Base-by-base conservation (phyloP, 2,329 filamentous ascomycete species). In the Aureobasidium sp. region DNA sequence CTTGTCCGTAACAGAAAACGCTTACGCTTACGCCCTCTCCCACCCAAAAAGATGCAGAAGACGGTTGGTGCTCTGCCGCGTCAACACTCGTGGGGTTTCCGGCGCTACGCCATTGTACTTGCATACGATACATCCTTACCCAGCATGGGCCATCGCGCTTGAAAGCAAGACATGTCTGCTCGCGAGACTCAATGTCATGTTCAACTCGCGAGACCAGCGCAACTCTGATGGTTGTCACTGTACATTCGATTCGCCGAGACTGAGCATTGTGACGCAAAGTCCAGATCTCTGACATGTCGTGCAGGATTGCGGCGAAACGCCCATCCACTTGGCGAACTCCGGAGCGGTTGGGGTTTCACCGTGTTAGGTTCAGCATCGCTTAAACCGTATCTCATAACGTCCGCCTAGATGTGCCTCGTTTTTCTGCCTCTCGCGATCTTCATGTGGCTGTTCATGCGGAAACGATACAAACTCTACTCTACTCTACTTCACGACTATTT, bases 41-140 rank as follows among this genome's bases (percentile, higher is more conserved):
- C 45, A 49, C 45, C 21, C 49, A 33, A 53, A 53, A 40, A 40
- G 35, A 17, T 27, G 27, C 21, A 53, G 49, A 29, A 31, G 23
- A 38, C 25, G 51, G 51, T 55, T 55, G 51, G 51, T 42, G 51
- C 51, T 57, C 53, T 57, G 53, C 53, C 53, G 53, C 53, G 27
- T 46, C 53, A 45, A 46, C 38, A 55, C 31, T 57, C 38, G 53
- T 29, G 53, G 53, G 53, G 53, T 31, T 31, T 31, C 53, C 40
- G 42, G 53, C 53, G 53, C 53, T 57, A 57, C 33, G 49, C n/a
- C 49, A 38, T 10, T 38, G 33, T 53, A 53, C 49, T 27, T 53
- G 49, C 49, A 53, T 45, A 15, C 13, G 25, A 46, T 27, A 53
- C 49, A 53, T 53, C 49, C 49, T 53, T 53, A 35, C 15, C 35